These are phyloP conservation scores for Fallopia convolvulus DNA, from an alignment of 148 eudicot species.

Conservation along the genomic window DNA sequence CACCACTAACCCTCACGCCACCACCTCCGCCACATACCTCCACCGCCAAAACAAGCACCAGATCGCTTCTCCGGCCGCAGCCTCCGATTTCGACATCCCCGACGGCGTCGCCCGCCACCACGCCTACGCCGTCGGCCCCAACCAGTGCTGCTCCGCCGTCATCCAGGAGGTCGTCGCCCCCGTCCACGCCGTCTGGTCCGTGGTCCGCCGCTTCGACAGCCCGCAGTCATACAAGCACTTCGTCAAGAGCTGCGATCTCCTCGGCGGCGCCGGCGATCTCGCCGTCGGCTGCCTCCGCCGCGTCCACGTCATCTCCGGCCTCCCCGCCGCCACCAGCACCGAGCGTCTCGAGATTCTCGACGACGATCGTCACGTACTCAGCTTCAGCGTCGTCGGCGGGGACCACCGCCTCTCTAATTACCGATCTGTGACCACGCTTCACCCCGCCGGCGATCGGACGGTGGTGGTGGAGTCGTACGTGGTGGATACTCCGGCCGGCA, in stretches of 20 bases:
- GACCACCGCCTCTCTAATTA: conserved; percentile 66
- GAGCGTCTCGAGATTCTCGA: conserved; percentile 69
- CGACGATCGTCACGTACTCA: conserved; percentile 56
- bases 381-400: conserved; percentile 67
- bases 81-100: conserved; percentile 16
- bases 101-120: conserved; percentile 43
- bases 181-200: conserved; percentile 51
- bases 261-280: conserved; percentile 40
- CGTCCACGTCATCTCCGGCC: conserved; percentile 56
- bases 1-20: neutral
- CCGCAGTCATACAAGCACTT: conserved; percentile 76
- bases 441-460: conserved; percentile 26
- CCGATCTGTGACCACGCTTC: conserved; percentile 58
- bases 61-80: neutral
- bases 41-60: neutral
- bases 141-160: conserved; percentile 65
- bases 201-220: conserved; percentile 74
- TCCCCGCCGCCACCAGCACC: conserved; percentile 58
- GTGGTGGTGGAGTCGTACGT: conserved; percentile 62
- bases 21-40: neutral
- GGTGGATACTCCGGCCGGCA: conserved; percentile 53
- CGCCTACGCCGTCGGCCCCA: conserved; percentile 37
- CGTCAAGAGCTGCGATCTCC: conserved; percentile 65
- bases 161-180: conserved; percentile 53
- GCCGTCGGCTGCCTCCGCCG: conserved; percentile 53